Base-by-base conservation (phyloP, 2,329 filamentous ascomycete genomes). In the Epichloe amarillans region DNA sequence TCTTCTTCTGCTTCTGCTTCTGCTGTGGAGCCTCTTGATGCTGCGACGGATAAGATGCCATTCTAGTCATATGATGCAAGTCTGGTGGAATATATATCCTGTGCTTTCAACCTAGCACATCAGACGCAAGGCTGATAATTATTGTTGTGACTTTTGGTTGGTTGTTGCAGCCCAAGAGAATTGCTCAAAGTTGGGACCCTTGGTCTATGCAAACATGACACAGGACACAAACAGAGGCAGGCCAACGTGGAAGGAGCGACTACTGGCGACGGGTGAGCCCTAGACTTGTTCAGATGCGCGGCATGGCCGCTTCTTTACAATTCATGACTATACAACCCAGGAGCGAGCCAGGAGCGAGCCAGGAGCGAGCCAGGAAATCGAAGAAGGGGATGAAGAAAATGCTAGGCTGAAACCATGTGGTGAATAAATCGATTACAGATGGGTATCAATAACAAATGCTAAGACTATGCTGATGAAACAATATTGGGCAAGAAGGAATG, bases 11-110 rank as follows among this genome's bases (percentile, higher is more conserved):
- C 35, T 47, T 21, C 26, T 23, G 33, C 30, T 41, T 35, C 15
- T 40, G 49, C 37, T 30, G 6, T 7, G 11, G 26, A 30, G 26
- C 46, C 12, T 39, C 26, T 3, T 35, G 21, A 30, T 38, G 17
- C 23, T 33, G 46, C 23, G 39, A 23, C 17, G 45, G 49, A 47
- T 55, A 12, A 61, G 64, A 56, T 61, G 63, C 64, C 72, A 74
- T 70, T 59, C 52, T 52, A 50, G 43, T 43, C 26, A 50, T 50
- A 46, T 43, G 53, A 49, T 46, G 30, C 15, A 37, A 36, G 30
- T 30, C 14, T 40, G 17, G 15, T 40, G 37, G 40, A 19, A 26
- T 15, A 43, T 37, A 21, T 37, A 14, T 14, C 26, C 19, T 7
- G 14, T 41, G 12, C 19, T 19, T 38, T 11, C 35, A 15, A 11